Evolutionary conservation across 495 filamentous ascomycete genomes (phyloP), one percentile per base, ranked within the genome.

Genomic region (Mycothermus thermophilus): DNA sequence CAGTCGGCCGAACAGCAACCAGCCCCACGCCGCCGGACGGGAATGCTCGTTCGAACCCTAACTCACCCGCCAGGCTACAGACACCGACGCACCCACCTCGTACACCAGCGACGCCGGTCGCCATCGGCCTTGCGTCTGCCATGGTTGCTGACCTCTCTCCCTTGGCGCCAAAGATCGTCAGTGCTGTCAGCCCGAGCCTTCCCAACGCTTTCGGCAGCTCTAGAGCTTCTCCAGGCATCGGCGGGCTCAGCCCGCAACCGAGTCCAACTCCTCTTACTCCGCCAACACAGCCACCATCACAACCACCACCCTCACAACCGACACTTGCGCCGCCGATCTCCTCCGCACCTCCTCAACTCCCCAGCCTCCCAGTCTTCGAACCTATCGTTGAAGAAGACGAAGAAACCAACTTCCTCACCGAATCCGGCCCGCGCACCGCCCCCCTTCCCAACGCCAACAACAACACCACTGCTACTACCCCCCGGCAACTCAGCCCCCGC

Each of bases 111-210:
- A 33, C 43, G 1, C 44, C 53, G 5, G 26, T 49, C 13, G 43
- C 42, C 11, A 46, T 46, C 29, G 44, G 47, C 14, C 30, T 48
- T 11, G 45, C 50, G 1, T 45, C 50, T 1, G 40, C 47, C 33
- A 46, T 47, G 47, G 47, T 48, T 10, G 42, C 41, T n/a, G 40
- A 54, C 15, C 18, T 54, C 14, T 35, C 47, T 3, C 44, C 50
- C 6, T 26, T 44, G 12, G 47, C 43, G 5, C 46, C 49, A 3
- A 43, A 25, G 19, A 23, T 47, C 23, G 32, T 39, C 26, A 36
- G 16, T 11, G 35, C 23, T 6, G 12, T 22, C 11, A 40, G 35
- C 14, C 38, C 33, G n/a, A 33, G 25, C 26, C 22, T 26, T 8
- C 18, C 37, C 1, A 22, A 28, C 32, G 46, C 34, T n/a, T n/a